Base-by-base conservation (phyloP, 805 yeast genomes). In the Candida pseudofarinosa region DNA sequence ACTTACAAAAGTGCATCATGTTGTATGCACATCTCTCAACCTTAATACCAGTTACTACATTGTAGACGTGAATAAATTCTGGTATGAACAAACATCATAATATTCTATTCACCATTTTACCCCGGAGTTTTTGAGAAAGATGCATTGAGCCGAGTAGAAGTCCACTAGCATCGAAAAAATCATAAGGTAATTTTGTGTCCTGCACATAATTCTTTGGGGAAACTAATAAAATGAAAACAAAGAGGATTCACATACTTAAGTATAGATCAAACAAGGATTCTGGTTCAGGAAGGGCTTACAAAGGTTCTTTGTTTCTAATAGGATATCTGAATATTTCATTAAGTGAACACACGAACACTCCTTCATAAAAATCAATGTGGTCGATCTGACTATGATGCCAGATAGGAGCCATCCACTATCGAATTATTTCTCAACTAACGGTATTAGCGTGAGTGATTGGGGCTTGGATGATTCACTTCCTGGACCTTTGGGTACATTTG, bases 401-500 rank as follows among this genome's bases (percentile, higher is more conserved):
- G 65, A 59, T 41, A 41, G 57, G 40, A 49, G 54, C 34, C 52
- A 55, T 42, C 63, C 59, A 18, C 49, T 59, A 37, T 52, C 65
- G n/a, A 52, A 50, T 19, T 61, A 58, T 45, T 46, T 55, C 18
- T 39, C 49, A 19, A 44, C 41, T 38, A 46, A 42, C 32, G 47
- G 43, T 13, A 39, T 33, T 35, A 50, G 45, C 40, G 42, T 57
- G 43, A 60, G 67, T 39, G 70, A 64, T 46, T 65, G 71, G 71
- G 71, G 71, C 4, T 64, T 65, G 17, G 71, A 65, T 40, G 18
- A 44, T 7, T 41, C 39, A 3, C 8, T 28, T 15, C 39, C 39
- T 14, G 34, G 34, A n/a, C 7, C 17, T 15, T 10, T 23, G 10
- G 10, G 10, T 10, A 8, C 36, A 26, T 19, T 17, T 19, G 42